Evolutionary conservation across 2,329 filamentous ascomycete genomes (phyloP), one percentile per base, ranked within the genome.

Genomic region (Botryosphaeria agaves): DNA sequence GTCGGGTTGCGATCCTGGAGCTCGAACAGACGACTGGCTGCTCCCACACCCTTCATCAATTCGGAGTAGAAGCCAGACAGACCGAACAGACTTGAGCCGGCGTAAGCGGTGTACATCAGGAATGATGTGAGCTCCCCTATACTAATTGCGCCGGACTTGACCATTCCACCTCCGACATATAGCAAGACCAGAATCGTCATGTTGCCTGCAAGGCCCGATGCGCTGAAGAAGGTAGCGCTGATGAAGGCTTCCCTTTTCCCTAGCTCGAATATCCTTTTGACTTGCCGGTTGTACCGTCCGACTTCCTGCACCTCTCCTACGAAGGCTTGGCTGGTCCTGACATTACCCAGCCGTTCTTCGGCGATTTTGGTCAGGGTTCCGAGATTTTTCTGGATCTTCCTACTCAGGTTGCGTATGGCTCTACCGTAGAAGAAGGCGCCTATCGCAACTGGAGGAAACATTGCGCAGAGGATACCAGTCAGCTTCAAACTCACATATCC

Each of bases 11-110:
- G 76, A 51, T 98, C 89, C 50, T 95, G 85, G 5, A 98, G 68
- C 49, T 98, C 89, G 46, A 98, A 98, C 1, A 98, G 64, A 36
- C 89, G 78, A 46, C 79, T 92, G n/a, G 89, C 89, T 25, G 89
- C 89, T 45, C 91, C 89, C 3, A 93, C 87, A 25, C 91, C 91
- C 55, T 98, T 98, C 89, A 98, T 98, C 37, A 98, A 66, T 51
- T 98, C 89, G 0, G 85, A 93, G 55, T 94, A 98, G 57, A 98
- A 98, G 33, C 81, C 83, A 3, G 84, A 93, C 2, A 98, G 63
- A 3, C 89, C 89, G 42, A 95, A 93, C 38, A 98, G 69, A 54
- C 82, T 92, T 29, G 81, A 89, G 12, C 73, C 73, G 31, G 73
- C 73, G 42, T 76, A 95, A 3, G 82, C 87, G 3, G 85, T 92